phyloP scores from a whole-genome alignment of 805 yeast species.

The Debaryomyces castellii region DNA sequence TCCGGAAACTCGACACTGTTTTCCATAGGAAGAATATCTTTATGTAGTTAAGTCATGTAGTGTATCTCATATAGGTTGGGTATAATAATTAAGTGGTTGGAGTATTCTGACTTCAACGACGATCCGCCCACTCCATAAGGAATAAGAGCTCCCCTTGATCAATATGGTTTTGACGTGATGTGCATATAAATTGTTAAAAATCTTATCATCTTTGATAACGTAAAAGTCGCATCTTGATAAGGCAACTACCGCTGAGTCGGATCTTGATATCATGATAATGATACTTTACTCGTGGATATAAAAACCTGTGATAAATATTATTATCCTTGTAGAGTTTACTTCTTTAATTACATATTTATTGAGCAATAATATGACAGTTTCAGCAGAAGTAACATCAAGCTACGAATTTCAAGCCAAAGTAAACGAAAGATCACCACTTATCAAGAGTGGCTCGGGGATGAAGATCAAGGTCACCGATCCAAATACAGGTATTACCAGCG shows the following conservation, averaged over 20 bases:
- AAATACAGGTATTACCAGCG: slow-evolving; percentile 31
- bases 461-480: slow-evolving; percentile 42
- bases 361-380: background rate
- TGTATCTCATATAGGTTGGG: no score
- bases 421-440: slow-evolving; percentile 35
- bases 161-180: background rate
- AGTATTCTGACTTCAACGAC: no score
- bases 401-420: slow-evolving; percentile 42
- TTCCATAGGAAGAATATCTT: no score
- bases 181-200: background rate
- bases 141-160: background rate
- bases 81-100: no score
- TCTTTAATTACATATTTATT: background rate
- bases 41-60: no score
- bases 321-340: background rate
- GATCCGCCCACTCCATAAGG: no score
- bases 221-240: background rate
- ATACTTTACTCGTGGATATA: background rate
- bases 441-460: slow-evolving; percentile 44
- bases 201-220: background rate
- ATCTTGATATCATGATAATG: no score
- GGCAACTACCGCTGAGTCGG: background rate
- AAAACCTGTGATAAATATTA: no score
- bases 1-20: no score
- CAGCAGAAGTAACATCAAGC: background rate